A percentile compares a stretch with the other conserved stretches of the same genome.
phyloP scores from a whole-genome alignment of 2,329 filamentous ascomycete genomes.

The Cyphellophora attinorum region DNA sequence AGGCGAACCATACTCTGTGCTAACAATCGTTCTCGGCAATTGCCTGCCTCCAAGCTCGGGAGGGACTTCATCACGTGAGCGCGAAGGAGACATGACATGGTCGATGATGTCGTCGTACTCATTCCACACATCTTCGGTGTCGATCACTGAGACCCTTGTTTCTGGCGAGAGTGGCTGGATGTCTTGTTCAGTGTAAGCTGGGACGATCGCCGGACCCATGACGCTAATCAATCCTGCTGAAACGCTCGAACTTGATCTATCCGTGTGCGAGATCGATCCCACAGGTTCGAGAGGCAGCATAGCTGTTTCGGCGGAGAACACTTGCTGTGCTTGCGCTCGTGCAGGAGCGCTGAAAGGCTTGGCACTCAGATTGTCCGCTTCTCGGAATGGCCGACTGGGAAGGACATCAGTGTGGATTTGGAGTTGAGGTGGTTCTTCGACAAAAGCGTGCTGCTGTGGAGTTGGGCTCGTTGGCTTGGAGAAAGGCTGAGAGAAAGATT shows the following conservation, averaged over 20 bases:
- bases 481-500: constrained; percentile 82
- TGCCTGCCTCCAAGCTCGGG: not conserved
- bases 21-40: not conserved
- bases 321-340: not conserved
- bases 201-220: constrained; percentile 11
- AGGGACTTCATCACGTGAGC: not conserved
- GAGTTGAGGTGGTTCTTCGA: constrained; percentile 17
- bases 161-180: not conserved
- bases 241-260: constrained; percentile 55
- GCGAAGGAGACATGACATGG: constrained; percentile 47
- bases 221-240: constrained; percentile 52
- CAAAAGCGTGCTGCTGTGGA: constrained; percentile 20
- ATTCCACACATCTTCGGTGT: constrained; percentile 85
- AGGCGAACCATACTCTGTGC: not conserved
- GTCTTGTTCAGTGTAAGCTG: not conserved
- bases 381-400: constrained; percentile 19
- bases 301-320: constrained; percentile 1
- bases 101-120: constrained; percentile 87
- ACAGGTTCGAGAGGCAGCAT: constrained; percentile 63
- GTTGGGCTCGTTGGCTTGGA: constrained; percentile 34
- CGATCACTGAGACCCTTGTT: constrained; percentile 17
- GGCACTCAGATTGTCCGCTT: constrained; percentile 19
- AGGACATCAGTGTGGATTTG: constrained; percentile 18
- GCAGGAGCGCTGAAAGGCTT: constrained; percentile 26
- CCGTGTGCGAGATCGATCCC: constrained; percentile 62